These are phyloP conservation scores for Ceratobasidium sp. DNA, from an alignment of 1,284 basidiomycete genomes.

Conservation along the genomic window DNA sequence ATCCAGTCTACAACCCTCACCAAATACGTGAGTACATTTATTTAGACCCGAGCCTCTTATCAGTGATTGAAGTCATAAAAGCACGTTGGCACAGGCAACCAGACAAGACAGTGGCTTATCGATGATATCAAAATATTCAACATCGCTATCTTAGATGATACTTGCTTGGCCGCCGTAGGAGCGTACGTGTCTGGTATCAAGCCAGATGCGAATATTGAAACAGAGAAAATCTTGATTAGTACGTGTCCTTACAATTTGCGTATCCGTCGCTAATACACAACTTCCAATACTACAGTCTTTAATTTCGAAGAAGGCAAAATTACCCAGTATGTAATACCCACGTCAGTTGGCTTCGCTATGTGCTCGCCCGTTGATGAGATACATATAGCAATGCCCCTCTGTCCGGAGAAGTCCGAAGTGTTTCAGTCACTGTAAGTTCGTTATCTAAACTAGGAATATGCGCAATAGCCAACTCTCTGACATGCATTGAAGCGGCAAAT, in stretches of 20 bases:
- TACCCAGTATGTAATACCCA: background rate
- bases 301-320: background rate
- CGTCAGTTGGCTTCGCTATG: too few relatives aligned
- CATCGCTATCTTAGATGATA: background rate
- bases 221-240: slow-evolving; percentile 4
- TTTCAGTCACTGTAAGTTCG: background rate
- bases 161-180: background rate
- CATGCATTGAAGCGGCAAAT: background rate
- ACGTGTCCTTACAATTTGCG: background rate
- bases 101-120: background rate
- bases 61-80: background rate
- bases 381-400: background rate
- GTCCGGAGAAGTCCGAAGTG: background rate
- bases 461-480: too few relatives aligned
- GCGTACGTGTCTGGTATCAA: background rate
- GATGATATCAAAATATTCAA: background rate
- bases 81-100: background rate
- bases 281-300: background rate
- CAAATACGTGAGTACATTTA: background rate
- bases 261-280: background rate
- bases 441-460: background rate
- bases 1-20: background rate
- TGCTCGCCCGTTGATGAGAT: too few relatives aligned
- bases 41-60: background rate
- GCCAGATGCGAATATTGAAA: background rate